Base-by-base conservation (phyloP, 345 rosid genomes). In the Nasturtium officinale region DNA sequence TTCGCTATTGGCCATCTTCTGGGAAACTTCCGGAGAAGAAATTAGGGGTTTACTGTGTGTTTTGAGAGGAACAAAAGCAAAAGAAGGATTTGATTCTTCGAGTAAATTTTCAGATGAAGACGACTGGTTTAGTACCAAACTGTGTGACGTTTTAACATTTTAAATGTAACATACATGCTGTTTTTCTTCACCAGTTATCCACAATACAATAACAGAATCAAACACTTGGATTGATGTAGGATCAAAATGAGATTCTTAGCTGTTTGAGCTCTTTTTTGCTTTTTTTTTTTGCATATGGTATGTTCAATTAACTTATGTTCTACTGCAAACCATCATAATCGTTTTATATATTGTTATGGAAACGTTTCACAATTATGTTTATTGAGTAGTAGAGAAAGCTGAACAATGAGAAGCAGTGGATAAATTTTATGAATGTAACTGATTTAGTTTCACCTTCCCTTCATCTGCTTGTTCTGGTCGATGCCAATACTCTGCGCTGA, bases 1-100 rank as follows among this genome's bases (percentile, higher is more conserved):
- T 71, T 79, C 78, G 63, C 61, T 61, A 64, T 20, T 72, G 13
- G 84, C 77, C 92, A 81, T 89, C 6, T 70, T 56, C 9, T 9
- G 47, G n/a, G 28, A 6, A 6, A 63, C 11, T 51, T 29, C 15
- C 25, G 64, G 63, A 12, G 65, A 38, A 17, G 67, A 57, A 29
- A 40, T 52, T 59, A 64, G 65, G 71, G 65, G 45, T 75, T 75
- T 29, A 29, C 32, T 4, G 32, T 32, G 0, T 2, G n/a, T n/a
- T 0, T 23, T 18, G 33, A 21, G 50, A 23, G 25, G 21, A 5
- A 50, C 12, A 0, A 0, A 16, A 46, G 26, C 53, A 16, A 56
- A n/a, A 25, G 9, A 54, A 18, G 5, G 56, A 9, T 18, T 46
- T 12, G 23, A 43, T 8, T 26, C 45, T 30, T 51, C 25, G 46